These are phyloP conservation scores for Candida xiaguanensis DNA, from an alignment of 805 yeast species.

Conservation along the genomic window DNA sequence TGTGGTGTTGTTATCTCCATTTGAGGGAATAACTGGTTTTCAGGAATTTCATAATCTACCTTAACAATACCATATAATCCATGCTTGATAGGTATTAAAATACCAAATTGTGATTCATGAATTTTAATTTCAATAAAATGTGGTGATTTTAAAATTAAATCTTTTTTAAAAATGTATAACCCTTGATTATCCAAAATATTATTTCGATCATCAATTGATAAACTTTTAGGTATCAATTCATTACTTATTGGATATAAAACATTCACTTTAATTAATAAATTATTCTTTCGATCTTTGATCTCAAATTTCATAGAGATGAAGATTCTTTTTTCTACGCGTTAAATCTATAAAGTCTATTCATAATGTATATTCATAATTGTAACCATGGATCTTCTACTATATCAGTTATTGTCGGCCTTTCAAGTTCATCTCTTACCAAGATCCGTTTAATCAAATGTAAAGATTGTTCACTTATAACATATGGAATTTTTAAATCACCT, in stretches of 20 bases:
- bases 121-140: neutral
- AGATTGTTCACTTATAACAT: conserved; percentile 58
- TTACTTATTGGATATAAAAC: neutral
- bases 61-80: conserved; percentile 2
- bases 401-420: conserved; percentile 72
- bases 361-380: neutral
- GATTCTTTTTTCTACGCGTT: neutral
- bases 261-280: neutral
- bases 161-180: neutral
- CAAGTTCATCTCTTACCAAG: conserved; percentile 59
- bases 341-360: neutral
- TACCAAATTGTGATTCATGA: neutral
- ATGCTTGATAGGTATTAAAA: neutral
- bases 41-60: neutral
- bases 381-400: conserved; percentile 72
- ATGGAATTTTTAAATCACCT: conserved; percentile 75
- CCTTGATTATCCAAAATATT: neutral
- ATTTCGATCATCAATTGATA: neutral
- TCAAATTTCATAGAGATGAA: neutral
- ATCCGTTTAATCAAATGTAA: conserved; percentile 59
- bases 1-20: neutral
- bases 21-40: neutral
- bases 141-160: neutral
- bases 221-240: neutral
- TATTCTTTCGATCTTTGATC: neutral